Conservation (phyloP, 2,329 filamentous ascomycete genomes). For the Aureobasidium subglaciale region DNA sequence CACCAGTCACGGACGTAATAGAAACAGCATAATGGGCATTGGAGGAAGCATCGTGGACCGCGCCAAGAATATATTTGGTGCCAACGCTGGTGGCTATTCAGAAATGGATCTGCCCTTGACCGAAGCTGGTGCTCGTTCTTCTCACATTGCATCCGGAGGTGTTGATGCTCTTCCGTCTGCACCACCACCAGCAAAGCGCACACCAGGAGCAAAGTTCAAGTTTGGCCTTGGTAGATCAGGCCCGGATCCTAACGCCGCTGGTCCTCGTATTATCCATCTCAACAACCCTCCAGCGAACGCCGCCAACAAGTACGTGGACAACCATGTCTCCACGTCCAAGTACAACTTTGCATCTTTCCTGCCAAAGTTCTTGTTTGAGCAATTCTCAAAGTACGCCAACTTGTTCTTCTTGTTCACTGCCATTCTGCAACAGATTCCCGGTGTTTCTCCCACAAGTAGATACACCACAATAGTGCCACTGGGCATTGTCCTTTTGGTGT, state of each 20-base stretch:
- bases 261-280: slow-evolving; percentile 85
- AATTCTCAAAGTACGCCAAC: slow-evolving; percentile 99
- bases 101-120: slow-evolving; percentile 98
- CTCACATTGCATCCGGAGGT: slow-evolving; percentile 32
- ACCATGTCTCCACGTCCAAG: slow-evolving; percentile 95
- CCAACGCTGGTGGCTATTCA: slow-evolving; percentile 76
- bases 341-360: slow-evolving; percentile 92
- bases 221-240: slow-evolving; percentile 84
- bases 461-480: slow-evolving; percentile 97
- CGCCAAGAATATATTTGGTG: slow-evolving; percentile 84
- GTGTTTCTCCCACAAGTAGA: slow-evolving; percentile 86
- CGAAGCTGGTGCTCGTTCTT: slow-evolving; percentile 55
- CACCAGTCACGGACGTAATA: slow-evolving; percentile 42
- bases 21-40: slow-evolving; percentile 82
- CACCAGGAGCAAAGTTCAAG: slow-evolving; percentile 73
- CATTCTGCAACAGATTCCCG: slow-evolving; percentile 86
- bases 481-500: slow-evolving; percentile 83
- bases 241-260: slow-evolving; percentile 81
- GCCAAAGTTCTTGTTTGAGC: slow-evolving; percentile 94
- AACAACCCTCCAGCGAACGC: slow-evolving; percentile 94
- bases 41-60: slow-evolving; percentile 77
- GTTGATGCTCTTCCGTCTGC: slow-evolving; percentile 21
- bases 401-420: slow-evolving; percentile 99
- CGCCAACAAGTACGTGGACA: slow-evolving; percentile 84
- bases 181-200: slow-evolving; percentile 40